A percentile compares a stretch with the other conserved stretches of the same genome.
Conservation (phyloP, 495 filamentous ascomycete species). For the Annulohypoxylon bovei region DNA sequence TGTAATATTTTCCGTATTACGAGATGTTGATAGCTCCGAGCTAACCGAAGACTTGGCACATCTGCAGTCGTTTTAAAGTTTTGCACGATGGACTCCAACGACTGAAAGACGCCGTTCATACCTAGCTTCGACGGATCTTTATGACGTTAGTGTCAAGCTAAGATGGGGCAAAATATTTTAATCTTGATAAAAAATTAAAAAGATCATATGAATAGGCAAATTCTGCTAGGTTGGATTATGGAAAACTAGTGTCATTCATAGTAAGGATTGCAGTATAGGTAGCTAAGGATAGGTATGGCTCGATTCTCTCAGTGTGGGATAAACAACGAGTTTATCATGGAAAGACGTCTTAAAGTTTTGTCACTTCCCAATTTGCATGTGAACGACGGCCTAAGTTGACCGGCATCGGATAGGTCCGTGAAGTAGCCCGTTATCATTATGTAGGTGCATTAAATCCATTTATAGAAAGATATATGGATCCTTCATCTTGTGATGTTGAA, state of each 20-base stretch:
- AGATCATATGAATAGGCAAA: neutral
- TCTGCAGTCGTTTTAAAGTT: conserved; percentile 3
- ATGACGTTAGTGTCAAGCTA: neutral
- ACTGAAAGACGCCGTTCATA: neutral
- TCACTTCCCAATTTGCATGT: neutral
- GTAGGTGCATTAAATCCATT: neutral
- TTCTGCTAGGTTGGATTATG: neutral
- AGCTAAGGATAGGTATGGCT: neutral
- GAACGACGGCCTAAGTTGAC: neutral
- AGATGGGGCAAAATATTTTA: neutral
- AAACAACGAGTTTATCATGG: neutral
- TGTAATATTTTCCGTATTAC: neutral
- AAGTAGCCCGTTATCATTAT: neutral
- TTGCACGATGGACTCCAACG: neutral
- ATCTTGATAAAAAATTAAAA: neutral
- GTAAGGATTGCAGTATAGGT: too few relatives aligned
- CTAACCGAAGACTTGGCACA: conserved; percentile 17
- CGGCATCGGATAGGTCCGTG: conserved; percentile 27
- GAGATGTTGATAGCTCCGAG: conserved; percentile 1
- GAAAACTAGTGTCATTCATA: neutral
- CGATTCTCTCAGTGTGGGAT: too few relatives aligned
- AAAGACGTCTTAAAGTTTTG: neutral
- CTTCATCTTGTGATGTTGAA: neutral
- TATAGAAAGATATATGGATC: neutral
- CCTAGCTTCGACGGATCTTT: neutral